Evolutionary conservation across 179 eudicot genomes (phyloP), one percentile per base, ranked within the genome.

Genomic region (Beta macrorhiza): DNA sequence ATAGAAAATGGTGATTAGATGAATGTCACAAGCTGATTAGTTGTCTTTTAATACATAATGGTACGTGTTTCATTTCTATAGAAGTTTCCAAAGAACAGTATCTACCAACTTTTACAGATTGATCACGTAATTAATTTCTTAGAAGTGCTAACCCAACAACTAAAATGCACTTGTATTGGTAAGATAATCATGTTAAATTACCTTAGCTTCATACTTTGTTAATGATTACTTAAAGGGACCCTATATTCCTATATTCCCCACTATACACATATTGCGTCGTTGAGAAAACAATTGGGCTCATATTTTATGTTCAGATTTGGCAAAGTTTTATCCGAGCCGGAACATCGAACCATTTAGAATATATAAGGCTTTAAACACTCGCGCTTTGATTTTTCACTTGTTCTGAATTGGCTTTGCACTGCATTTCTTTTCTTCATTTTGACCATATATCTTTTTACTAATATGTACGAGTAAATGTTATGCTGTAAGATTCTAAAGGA

Each of bases 21-120:
- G 78, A 62, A 49, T 80, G 78, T 80, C 82, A 72, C 10, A 49
- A 32, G 73, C 14, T 80, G 57, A 80, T 80, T 80, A 64, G 74
- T 55, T 19, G 58, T 42, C 9, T 45, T 29, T 80, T 74, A 65
- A 64, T 22, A 74, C 74, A 74, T n/a, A 52, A 29, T 11, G 29
- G 25, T 25, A 59, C 37, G 58, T 58, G 70, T 72, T 58, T 20
- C 53, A 45, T 45, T 58, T 61, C 45, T 62, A 44, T 13, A 14
- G 47, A 74, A 74, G 67, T 73, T 80, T 74, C 79, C 56, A 37
- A 32, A 80, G 47, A 7, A 80, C 59, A 74, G 11, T 49, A 79
- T 79, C 55, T 73, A 49, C 72, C 65, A 74, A 74, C 47, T 80
- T 62, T 32, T 73, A 51, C 25, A 73, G 53, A 57, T 22, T 69